phyloP scores from a whole-genome alignment of 495 filamentous ascomycete species.

The Neohortaea acidophila region DNA sequence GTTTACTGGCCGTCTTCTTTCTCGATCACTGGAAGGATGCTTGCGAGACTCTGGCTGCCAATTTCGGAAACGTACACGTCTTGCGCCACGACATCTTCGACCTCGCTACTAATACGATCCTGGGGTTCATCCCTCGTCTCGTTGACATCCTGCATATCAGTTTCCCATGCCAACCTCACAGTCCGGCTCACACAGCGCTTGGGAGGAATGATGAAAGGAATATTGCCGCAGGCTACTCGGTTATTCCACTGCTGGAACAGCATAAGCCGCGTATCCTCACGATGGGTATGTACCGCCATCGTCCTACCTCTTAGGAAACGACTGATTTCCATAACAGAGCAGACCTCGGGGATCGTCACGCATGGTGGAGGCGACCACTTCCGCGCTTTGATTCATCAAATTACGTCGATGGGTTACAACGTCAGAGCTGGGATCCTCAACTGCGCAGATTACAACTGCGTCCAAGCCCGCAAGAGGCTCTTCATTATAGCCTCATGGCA shows the following conservation, averaged over 20 bases:
- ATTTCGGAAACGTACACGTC: slow-evolving; percentile 38
- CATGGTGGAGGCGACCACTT: slow-evolving; percentile 35
- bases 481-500: slow-evolving; percentile 70
- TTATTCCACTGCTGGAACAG: slow-evolving; percentile 41
- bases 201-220: slow-evolving; percentile 45
- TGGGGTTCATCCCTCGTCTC: slow-evolving; percentile 18
- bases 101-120: slow-evolving; percentile 27
- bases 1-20: slow-evolving; percentile 42
- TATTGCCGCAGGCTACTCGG: slow-evolving; percentile 44
- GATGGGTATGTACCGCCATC: too few relatives aligned
- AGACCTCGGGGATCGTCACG: slow-evolving; percentile 49
- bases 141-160: slow-evolving; percentile 69
- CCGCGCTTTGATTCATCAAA: slow-evolving; percentile 44
- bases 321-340: slow-evolving; percentile 43
- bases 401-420: slow-evolving; percentile 53
- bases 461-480: slow-evolving; percentile 46
- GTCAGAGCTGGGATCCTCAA: slow-evolving; percentile 43
- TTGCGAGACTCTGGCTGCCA: slow-evolving; percentile 39
- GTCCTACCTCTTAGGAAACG: neutral
- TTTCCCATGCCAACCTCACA: slow-evolving; percentile 74
- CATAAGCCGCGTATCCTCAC: slow-evolving; percentile 58
- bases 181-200: slow-evolving; percentile 52
- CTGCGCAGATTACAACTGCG: slow-evolving; percentile 44
- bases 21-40: slow-evolving; percentile 47
- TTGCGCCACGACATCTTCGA: slow-evolving; percentile 25